Conservation (phyloP, 192 early-diverging fungal genomes). For the Coemansia guatemalensis region DNA sequence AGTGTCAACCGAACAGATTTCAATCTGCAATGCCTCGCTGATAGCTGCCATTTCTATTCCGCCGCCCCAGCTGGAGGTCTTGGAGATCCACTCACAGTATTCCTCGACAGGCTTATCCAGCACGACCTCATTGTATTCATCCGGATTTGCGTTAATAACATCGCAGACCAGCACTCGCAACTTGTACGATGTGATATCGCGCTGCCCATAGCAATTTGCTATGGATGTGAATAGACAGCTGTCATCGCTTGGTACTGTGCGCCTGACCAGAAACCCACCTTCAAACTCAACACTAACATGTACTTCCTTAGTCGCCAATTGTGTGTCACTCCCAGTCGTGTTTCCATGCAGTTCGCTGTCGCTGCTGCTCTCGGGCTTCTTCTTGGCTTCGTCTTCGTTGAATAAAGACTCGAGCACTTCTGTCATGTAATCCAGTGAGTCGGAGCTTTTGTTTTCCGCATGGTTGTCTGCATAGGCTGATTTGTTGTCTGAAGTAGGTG, state of each 20-base stretch:
- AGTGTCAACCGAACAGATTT: slow-evolving; percentile 68
- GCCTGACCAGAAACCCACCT: slow-evolving; percentile 31
- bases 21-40: slow-evolving; percentile 50
- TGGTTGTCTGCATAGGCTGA: neutral
- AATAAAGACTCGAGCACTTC: neutral
- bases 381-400: neutral
- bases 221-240: slow-evolving; percentile 63
- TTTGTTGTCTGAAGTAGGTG: neutral
- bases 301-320: neutral
- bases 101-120: slow-evolving; percentile 49
- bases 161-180: slow-evolving; percentile 44
- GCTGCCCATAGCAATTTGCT: slow-evolving; percentile 24
- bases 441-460: neutral
- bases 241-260: slow-evolving; percentile 56
- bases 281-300: slow-evolving; percentile 8
- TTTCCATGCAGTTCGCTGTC: neutral
- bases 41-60: slow-evolving; percentile 60
- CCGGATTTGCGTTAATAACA: slow-evolving; percentile 48
- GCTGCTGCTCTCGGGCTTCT: neutral
- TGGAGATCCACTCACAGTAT: slow-evolving; percentile 62
- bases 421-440: neutral
- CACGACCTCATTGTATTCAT: slow-evolving; percentile 55
- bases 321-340: neutral
- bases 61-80: slow-evolving; percentile 62
- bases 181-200: slow-evolving; percentile 6